A percentile compares a stretch with the other conserved stretches of the same genome.
Conservation (phyloP, 1,284 basidiomycete genomes). For the Ganoderma lucidum region DNA sequence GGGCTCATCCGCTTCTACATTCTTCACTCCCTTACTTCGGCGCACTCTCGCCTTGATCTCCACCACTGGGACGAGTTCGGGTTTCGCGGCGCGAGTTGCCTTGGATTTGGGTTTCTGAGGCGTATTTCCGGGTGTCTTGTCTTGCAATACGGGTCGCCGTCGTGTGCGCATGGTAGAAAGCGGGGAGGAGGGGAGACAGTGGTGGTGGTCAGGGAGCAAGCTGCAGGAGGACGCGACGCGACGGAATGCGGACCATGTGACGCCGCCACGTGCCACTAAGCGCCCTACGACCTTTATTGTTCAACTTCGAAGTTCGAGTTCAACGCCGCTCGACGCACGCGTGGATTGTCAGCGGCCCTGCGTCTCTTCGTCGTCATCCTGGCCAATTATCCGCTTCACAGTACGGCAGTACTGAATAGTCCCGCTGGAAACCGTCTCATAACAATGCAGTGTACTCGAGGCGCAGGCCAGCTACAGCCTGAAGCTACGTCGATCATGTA, state of each 20-base stretch:
- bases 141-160: slow-evolving; percentile 35
- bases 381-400: too few species aligned
- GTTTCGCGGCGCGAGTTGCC: slow-evolving; percentile 19
- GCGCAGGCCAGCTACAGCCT: too few species aligned
- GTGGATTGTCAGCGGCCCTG: too few species aligned
- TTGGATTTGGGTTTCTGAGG: slow-evolving; percentile 30
- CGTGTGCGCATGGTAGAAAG: slow-evolving; percentile 27
- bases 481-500: neutral
- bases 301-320: neutral
- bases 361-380: too few species aligned
- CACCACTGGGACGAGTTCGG: slow-evolving; percentile 27
- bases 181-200: neutral
- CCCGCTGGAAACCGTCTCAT: too few species aligned
- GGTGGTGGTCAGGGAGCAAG: slow-evolving; percentile 10
- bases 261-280: neutral
- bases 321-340: too few species aligned
- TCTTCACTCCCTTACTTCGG: slow-evolving; percentile 15
- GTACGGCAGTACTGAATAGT: too few species aligned
- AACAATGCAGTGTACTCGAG: too few species aligned
- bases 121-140: slow-evolving; percentile 38
- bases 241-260: neutral
- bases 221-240: slow-evolving; percentile 8
- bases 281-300: neutral
- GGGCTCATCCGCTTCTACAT: neutral
- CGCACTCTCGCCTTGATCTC: slow-evolving; percentile 26